Evolutionary conservation across 345 rosid genomes (phyloP).

Genomic region (Eucalyptus viminalis): DNA sequence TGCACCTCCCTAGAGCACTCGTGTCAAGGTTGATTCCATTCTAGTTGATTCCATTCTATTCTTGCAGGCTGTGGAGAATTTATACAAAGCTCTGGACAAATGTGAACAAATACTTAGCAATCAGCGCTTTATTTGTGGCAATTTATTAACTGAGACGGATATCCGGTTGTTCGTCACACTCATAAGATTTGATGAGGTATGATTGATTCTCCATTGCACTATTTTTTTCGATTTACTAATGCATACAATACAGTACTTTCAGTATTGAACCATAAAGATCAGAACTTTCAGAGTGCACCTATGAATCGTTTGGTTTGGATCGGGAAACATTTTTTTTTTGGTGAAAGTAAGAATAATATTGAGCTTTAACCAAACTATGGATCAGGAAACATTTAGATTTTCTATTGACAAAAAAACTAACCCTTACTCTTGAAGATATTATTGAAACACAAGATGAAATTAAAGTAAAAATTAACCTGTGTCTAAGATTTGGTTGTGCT

Average conservation of each 20-base stretch:
- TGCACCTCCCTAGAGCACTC: background rate
- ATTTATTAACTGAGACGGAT: conserved; percentile 61
- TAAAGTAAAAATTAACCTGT: background rate
- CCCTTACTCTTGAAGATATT: background rate
- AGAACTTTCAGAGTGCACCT: background rate
- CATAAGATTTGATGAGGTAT: conserved; percentile 94
- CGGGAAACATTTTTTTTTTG: background rate
- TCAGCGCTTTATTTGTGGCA: conserved; percentile 64
- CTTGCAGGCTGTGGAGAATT: conserved; percentile 51
- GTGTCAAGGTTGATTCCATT: background rate
- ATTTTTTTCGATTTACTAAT: background rate
- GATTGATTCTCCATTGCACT: background rate
- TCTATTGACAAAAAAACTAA: background rate
- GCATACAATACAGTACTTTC: background rate
- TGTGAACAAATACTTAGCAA: conserved; percentile 63
- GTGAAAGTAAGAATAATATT: too few species aligned
- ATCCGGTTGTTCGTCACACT: conserved; percentile 71
- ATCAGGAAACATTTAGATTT: background rate
- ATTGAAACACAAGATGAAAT: background rate
- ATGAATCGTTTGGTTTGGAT: background rate
- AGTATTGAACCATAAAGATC: background rate
- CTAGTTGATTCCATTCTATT: background rate
- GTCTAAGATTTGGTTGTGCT: background rate
- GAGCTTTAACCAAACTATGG: too few species aligned
- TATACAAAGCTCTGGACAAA: conserved; percentile 64